Evolutionary conservation across 116 monocot genomes (phyloP).

Genomic region (Cymodocea nodosa): DNA sequence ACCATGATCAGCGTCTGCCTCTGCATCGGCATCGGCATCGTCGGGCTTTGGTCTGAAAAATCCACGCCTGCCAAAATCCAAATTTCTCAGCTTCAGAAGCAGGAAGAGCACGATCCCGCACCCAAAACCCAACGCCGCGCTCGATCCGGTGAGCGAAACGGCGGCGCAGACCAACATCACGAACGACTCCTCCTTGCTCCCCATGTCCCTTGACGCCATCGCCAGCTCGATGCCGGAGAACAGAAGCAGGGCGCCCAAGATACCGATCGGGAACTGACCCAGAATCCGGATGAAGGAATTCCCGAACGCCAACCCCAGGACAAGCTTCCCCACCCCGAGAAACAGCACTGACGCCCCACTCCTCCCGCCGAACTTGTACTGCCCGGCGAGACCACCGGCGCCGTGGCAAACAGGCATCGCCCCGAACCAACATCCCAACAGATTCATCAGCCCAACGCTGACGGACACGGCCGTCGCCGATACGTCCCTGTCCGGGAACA

Average conservation of each 20-base stretch:
- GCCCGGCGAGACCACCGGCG: conserved; percentile 89
- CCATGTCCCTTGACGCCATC: conserved; percentile 83
- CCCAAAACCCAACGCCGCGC: conserved; percentile 65
- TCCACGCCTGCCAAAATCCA: background rate
- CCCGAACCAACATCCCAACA: conserved; percentile 91
- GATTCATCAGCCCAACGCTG: conserved; percentile 84
- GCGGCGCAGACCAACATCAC: conserved; percentile 77
- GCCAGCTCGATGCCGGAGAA: conserved; percentile 89
- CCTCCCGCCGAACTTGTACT: conserved; percentile 88
- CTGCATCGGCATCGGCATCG: background rate
- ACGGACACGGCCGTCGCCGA: conserved; percentile 50
- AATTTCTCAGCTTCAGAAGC: conserved; percentile 36
- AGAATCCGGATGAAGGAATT: conserved; percentile 59
- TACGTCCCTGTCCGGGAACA: conserved; percentile 51
- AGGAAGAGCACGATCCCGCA: conserved; percentile 41
- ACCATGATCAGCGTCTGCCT: too few relatives aligned
- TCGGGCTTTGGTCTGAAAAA: background rate
- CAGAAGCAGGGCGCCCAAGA: conserved; percentile 77
- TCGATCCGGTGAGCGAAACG: conserved; percentile 68
- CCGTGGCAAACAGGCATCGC: conserved; percentile 96
- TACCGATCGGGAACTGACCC: conserved; percentile 59
- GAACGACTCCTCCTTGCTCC: conserved; percentile 60
- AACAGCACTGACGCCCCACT: conserved; percentile 62
- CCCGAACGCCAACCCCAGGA: conserved; percentile 56
- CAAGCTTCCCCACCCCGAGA: conserved; percentile 54